Conservation (phyloP, 768 basidiomycete species). For the Tricholoma furcatifolium region DNA sequence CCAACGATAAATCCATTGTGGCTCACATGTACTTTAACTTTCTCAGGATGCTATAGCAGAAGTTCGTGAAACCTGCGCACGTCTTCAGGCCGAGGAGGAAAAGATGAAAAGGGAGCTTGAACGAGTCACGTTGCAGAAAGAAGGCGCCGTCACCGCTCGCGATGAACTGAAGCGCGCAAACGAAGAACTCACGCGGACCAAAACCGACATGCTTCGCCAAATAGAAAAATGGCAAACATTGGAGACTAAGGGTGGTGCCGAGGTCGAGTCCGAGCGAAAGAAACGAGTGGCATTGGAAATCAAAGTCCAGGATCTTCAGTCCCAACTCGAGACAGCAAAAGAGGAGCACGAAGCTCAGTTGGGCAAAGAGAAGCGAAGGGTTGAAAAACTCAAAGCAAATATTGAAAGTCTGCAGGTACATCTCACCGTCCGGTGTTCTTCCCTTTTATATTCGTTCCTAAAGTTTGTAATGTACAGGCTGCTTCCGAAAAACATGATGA, state of each 20-base stretch:
- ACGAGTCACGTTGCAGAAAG: constrained; percentile 55
- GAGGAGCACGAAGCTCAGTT: constrained; percentile 33
- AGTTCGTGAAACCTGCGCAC: constrained; percentile 50
- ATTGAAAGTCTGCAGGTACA: constrained; percentile 47
- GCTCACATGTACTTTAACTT: constrained; percentile 2
- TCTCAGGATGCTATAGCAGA: constrained; percentile 34
- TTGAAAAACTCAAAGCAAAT: constrained; percentile 40
- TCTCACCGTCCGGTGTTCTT: not conserved
- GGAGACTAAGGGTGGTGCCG: constrained; percentile 62
- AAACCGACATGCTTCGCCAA: constrained; percentile 57
- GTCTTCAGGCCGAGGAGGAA: constrained; percentile 45
- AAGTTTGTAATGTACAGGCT: constrained; percentile 27
- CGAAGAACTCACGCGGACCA: constrained; percentile 57
- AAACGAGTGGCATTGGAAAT: constrained; percentile 56
- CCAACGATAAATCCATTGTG: constrained; percentile 2
- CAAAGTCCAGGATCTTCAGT: constrained; percentile 46
- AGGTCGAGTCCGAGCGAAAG: constrained; percentile 54
- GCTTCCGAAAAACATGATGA: constrained; percentile 35
- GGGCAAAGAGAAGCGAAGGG: constrained; percentile 41
- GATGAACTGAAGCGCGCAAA: constrained; percentile 55
- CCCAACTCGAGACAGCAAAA: constrained; percentile 31
- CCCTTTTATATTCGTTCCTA: constrained; percentile 2
- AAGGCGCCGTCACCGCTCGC: constrained; percentile 51
- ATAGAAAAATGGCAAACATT: constrained; percentile 67
- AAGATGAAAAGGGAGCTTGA: constrained; percentile 52